Percentiles rank a stretch among this genome's conserved stretches.
phyloP scores from a whole-genome alignment of 2,329 filamentous ascomycete genomes.

The Alternaria incomplexa region DNA sequence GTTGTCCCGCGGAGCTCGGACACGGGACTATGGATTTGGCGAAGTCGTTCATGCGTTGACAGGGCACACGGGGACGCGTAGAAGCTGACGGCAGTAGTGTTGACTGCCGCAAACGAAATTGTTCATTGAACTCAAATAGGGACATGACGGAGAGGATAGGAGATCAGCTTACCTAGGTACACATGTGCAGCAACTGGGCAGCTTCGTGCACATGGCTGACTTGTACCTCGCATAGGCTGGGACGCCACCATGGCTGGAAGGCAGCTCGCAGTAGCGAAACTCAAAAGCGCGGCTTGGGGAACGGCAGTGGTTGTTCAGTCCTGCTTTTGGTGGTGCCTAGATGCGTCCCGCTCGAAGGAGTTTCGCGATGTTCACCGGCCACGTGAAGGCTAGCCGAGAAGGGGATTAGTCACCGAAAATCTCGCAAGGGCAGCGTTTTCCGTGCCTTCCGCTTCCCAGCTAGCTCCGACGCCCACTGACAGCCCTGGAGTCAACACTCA shows the following conservation, averaged over 20 bases:
- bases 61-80: not conserved
- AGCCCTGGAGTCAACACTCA: not conserved
- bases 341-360: not conserved
- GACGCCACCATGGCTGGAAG: not conserved
- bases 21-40: not conserved
- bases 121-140: not conserved
- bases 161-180: not conserved
- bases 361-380: not conserved
- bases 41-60: conserved; percentile 11
- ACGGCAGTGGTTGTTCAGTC: not conserved
- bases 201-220: not conserved
- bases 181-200: not conserved
- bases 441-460: not conserved
- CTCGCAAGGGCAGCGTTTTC: not conserved
- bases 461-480: not conserved
- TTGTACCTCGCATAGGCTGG: not conserved
- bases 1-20: conserved; percentile 16
- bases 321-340: not conserved
- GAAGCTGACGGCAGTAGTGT: not conserved
- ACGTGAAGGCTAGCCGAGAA: not conserved
- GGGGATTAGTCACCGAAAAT: not conserved
- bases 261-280: not conserved
- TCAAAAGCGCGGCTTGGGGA: not conserved
- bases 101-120: conserved; percentile 9
- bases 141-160: not conserved